Percentiles rank a stretch among this genome's conserved stretches.
Evolutionary conservation across 2,329 filamentous ascomycete genomes (phyloP).

Genomic region (Paraphoma chrysanthemicola): DNA sequence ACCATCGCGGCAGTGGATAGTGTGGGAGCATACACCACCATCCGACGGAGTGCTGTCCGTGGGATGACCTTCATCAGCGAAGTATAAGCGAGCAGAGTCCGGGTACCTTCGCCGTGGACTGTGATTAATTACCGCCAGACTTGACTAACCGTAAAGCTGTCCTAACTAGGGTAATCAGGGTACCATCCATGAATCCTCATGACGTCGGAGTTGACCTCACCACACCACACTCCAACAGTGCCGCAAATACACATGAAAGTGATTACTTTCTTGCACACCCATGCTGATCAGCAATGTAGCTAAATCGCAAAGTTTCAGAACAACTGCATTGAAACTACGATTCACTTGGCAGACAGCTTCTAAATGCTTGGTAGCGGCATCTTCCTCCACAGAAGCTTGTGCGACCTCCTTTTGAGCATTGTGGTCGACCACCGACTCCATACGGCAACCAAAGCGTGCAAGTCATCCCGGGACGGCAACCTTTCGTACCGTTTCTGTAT

Average conservation of each 20-base stretch:
- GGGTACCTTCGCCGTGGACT: not conserved
- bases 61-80: not conserved
- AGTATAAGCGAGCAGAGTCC: not conserved
- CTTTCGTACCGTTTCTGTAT: not conserved
- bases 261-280: not conserved
- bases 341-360: conserved; percentile 14
- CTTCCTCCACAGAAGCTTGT: not conserved
- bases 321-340: conserved; percentile 9
- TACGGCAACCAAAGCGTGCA: not conserved
- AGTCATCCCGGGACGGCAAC: not conserved
- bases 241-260: not conserved
- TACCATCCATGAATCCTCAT: not conserved
- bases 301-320: conserved; percentile 5
- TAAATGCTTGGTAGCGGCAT: conserved; percentile 7
- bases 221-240: not conserved
- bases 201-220: not conserved
- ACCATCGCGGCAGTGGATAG: conserved; percentile 2
- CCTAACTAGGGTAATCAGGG: not conserved
- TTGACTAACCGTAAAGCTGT: not conserved
- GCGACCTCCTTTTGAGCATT: not conserved
- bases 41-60: not conserved
- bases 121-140: not conserved
- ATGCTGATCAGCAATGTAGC: not conserved
- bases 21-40: not conserved
- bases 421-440: too few relatives aligned